Conservation (phyloP, 23 red algal genomes). For the Chondrus crispus region DNA sequence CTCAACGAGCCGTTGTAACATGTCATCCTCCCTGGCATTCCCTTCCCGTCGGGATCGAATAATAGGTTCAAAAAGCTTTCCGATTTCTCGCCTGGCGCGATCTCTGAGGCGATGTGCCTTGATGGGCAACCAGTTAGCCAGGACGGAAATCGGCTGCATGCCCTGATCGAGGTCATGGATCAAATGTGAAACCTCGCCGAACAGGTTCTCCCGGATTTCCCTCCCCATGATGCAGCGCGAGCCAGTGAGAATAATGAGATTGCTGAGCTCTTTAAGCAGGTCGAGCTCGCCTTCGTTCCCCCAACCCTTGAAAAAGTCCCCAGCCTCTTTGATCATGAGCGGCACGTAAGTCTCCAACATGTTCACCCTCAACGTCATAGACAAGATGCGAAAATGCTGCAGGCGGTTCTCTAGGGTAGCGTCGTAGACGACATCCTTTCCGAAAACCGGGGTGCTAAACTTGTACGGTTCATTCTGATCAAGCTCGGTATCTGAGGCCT, state of each 20-base stretch:
- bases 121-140: constrained; percentile 91
- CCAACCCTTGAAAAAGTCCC: constrained; percentile 71
- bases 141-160: constrained; percentile 96
- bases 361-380: constrained; percentile 74
- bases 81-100: constrained; percentile 71
- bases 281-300: constrained; percentile 79
- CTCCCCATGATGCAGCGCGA: constrained; percentile 95
- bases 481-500: constrained; percentile 87
- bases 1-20: constrained; percentile 95
- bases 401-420: constrained; percentile 80
- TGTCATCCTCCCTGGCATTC: constrained; percentile 72
- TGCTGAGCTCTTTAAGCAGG: constrained; percentile 69
- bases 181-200: constrained; percentile 91
- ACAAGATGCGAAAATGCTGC: constrained; percentile 92
- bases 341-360: constrained; percentile 89
- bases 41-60: constrained; percentile 71
- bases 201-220: constrained; percentile 95
- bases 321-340: constrained; percentile 90
- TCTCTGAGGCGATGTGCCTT: constrained; percentile 79
- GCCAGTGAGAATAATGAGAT: constrained; percentile 97
- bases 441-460: constrained; percentile 96
- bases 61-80: constrained; percentile 69
- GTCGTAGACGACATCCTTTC: constrained; percentile 95
- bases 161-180: constrained; percentile 96
- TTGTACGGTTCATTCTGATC: constrained; percentile 91